Percentiles rank a stretch among this genome's conserved stretches.
phyloP scores from a whole-genome alignment of 495 filamentous ascomycete genomes.

The Penicillium odoratum region DNA sequence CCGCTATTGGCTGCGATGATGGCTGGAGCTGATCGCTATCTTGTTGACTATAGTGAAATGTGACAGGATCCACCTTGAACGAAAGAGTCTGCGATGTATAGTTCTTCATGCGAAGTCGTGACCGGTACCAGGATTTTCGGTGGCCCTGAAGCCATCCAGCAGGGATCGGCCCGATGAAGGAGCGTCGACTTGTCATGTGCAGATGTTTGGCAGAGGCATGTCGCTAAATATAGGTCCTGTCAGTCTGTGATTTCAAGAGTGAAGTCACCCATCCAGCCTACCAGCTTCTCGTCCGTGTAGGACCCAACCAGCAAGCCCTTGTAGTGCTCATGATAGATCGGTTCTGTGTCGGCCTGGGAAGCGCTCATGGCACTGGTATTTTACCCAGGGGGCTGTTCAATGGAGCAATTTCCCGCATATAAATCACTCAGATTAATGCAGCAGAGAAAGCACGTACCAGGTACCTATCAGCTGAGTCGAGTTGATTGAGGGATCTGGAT shows the following conservation, averaged over 20 bases:
- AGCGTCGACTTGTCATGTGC: constrained; percentile 60
- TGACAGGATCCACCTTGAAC: constrained; percentile 50
- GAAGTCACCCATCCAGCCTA: constrained; percentile 27
- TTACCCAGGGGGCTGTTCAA: constrained; percentile 7
- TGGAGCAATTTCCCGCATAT: constrained; percentile 3
- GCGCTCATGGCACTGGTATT: constrained; percentile 33
- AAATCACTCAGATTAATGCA: constrained; percentile 9
- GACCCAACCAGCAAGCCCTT: constrained; percentile 45
- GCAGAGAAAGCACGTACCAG: constrained; percentile 10
- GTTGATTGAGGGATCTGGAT: constrained; percentile 21
- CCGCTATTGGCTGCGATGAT: constrained; percentile 18
- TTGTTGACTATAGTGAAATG: constrained; percentile 41
- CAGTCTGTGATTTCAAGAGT: constrained; percentile 10
- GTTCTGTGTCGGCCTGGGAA: constrained; percentile 18
- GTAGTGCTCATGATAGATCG: constrained; percentile 25
- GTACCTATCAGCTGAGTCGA: constrained; percentile 13
- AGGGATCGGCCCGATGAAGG: constrained; percentile 69
- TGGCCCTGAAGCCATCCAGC: constrained; percentile 68
- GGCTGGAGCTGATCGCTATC: constrained; percentile 38
- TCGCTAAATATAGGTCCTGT: constrained; percentile 38
- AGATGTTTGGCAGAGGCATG: constrained; percentile 64
- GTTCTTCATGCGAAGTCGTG: constrained; percentile 52
- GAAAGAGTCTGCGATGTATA: constrained; percentile 58
- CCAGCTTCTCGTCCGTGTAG: constrained; percentile 57
- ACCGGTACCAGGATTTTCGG: constrained; percentile 62